Base-by-base conservation (phyloP, 2,329 filamentous ascomycete species). In the Penicillium sp. region DNA sequence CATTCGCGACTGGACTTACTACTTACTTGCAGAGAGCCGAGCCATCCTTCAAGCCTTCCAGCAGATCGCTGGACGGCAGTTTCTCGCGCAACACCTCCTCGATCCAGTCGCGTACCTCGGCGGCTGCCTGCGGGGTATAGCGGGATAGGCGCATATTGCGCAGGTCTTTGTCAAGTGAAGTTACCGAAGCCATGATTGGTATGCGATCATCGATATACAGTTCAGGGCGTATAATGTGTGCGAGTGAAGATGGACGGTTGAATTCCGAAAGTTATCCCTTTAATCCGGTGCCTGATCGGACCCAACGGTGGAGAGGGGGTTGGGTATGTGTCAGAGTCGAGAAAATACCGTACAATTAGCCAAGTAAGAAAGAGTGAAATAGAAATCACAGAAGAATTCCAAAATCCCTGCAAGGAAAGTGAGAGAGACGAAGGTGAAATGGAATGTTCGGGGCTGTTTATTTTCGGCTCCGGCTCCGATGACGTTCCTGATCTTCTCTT, bases 91-190 rank as follows among this genome's bases (percentile, higher is more conserved):
- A 74, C 1, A 83, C 79, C 33, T 83, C 80, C 70, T 96, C 90
- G 57, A 98, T 91, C 89, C 93, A 98, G 56, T 77, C 71, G 41
- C 85, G 84, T 18, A 83, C 86, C 75, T 97, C 91, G 61, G 89
- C 89, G 44, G 90, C 91, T 35, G 91, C 91, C 61, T 87, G 83
- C 20, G 90, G 89, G 1, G 92, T 97, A 74, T 95, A 97, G 74
- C 92, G 88, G 53, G 91, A 88, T 64, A 95, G 79, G 72, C 93
- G 91, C 80, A 97, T 73, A 70, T 85, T 90, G 79, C 89, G 88
- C 83, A 98, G 80, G 77, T 98, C 93, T 72, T 92, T 92, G 74
- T 97, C 93, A 53, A 98, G 78, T 56, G 89, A 95, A 56, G 89
- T 82, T 28, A 97, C 92, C 33, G 92, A 95, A 61, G 92, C 91